Evolutionary conservation across 2,329 filamentous ascomycete genomes (phyloP), one percentile per base, ranked within the genome.

Genomic region (Volutella citrinella): DNA sequence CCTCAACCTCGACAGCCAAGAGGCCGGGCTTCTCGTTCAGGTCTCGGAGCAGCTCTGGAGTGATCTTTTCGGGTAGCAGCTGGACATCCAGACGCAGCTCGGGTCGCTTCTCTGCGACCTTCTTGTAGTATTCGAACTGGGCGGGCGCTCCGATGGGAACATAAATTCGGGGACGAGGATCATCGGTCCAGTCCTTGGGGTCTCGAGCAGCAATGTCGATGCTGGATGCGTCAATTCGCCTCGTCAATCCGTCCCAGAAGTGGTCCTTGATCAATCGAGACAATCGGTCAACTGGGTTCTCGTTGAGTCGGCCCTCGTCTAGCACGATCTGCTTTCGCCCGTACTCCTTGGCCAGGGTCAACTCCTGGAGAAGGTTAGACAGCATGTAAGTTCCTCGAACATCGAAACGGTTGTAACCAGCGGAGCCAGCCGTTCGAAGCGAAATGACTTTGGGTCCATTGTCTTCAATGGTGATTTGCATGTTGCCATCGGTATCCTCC

Each of bases 391-490:
- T 97, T 53, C 93, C 93, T 46, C 91, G 85, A 43, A 98, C 79
- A 57, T 97, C 90, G 61, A 91, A 89, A 45, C 82, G 81, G 55
- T 90, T 91, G 68, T 86, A 80, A 25, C 90, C 91, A 49, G 85
- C 87, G 21, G 90, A 96, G 15, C 78, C 83, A 18, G 86, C 84
- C 4, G 91, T 96, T 45, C 88, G 85, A 22, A 97, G 70, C 22
- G 85, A 83, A 34, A 96, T 75, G 27, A 88, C 83, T 75, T 97
- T 98, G 30, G 93, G 91, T 0, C 93, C 93, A 45, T 79, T 77
- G 65, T 98, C 93, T 57, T 97, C 93, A 52, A 97, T 95, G 19
- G 93, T 98, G 60, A 98, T 98, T 63, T 97, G 90, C 73, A 88
- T 87, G 63, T 98, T 96, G 36, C 78, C 73, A 63, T 98, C 90